Evolutionary conservation across 2,329 filamentous ascomycete species (phyloP).

Genomic region (Periconia digitata): DNA sequence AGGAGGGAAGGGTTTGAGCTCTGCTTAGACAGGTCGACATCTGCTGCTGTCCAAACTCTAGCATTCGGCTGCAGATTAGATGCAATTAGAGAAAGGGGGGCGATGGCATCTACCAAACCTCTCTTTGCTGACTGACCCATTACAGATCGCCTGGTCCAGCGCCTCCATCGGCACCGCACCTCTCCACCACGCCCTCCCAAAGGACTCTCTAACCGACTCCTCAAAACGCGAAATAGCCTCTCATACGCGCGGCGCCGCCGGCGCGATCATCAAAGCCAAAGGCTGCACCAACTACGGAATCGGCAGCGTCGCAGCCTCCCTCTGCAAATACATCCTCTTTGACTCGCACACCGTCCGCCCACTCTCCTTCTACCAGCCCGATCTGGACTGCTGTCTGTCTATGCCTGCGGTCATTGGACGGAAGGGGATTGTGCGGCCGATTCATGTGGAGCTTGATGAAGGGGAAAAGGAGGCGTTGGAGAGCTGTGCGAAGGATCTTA

Average conservation of each 20-base stretch:
- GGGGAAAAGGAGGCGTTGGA: slow-evolving; percentile 35
- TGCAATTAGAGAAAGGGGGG: too few species aligned
- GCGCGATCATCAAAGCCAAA: slow-evolving; percentile 53
- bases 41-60: background rate
- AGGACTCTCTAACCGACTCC: slow-evolving; percentile 15
- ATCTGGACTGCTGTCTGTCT: slow-evolving; percentile 53
- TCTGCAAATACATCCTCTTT: slow-evolving; percentile 55
- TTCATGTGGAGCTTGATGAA: slow-evolving; percentile 39
- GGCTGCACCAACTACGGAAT: slow-evolving; percentile 56
- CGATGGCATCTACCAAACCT: background rate
- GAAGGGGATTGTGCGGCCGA: slow-evolving; percentile 47
- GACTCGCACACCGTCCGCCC: slow-evolving; percentile 52
- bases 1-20: background rate
- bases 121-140: background rate
- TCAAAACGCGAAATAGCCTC: slow-evolving; percentile 43
- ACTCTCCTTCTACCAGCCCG: slow-evolving; percentile 53
- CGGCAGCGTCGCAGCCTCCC: slow-evolving; percentile 49
- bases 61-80: too few species aligned
- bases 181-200: slow-evolving; percentile 37
- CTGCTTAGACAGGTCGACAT: background rate
- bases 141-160: slow-evolving; percentile 48
- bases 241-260: slow-evolving; percentile 51
- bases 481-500: slow-evolving; percentile 40
- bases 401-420: slow-evolving; percentile 54
- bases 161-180: slow-evolving; percentile 48